Base-by-base conservation (phyloP, 306 rosid genomes). In the Alnus glutinosa region DNA sequence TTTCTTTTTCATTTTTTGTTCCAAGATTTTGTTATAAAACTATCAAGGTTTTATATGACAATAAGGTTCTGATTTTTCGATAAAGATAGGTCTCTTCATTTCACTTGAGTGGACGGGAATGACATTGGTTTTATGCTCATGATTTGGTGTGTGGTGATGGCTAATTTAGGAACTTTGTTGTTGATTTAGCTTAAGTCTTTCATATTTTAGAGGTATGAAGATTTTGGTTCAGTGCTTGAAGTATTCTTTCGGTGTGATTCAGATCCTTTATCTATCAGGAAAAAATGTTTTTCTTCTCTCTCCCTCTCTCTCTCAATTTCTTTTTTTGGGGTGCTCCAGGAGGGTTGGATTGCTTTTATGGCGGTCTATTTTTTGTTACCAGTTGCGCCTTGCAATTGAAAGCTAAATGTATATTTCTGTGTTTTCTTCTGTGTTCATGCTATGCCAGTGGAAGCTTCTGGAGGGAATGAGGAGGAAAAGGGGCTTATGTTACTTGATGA, bases 391-490 rank as follows among this genome's bases (percentile, higher is more conserved):
- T 70, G 23, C 13, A 23, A 80, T n/a, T 48, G 75, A 55, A 66
- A 34, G 71, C 19, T 58, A 70, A 9, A 59, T 15, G 30, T 46
- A 23, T 70, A 1, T 18, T 23, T 75, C 39, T 61, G 77, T 85
- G 50, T 78, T 50, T 76, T 58, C n/a, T 51, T 42, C 37, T 64
- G 39, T 70, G 59, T 32, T 81, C 44, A 3, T 73, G 52, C 49
- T 61, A 47, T 37, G 19, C 30, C 71, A 83, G 86, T 73, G 42
- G 88, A 88, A 74, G 67, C 80, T 64, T 82, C 84, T 76, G 86
- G 82, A 69, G 89, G 83, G 55, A 80, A 76, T 75, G 87, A 80
- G 15, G 87, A 68, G 79, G 88, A 78, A 49, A 89, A 84, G 80
- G 73, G 55, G 77, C 85, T 80, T 79, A 11, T 73, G 62, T 81